A percentile compares a stretch with the other conserved stretches of the same genome.
Evolutionary conservation across 2,329 filamentous ascomycete species (phyloP).

Genomic region (Xylariomycetidae sp.): DNA sequence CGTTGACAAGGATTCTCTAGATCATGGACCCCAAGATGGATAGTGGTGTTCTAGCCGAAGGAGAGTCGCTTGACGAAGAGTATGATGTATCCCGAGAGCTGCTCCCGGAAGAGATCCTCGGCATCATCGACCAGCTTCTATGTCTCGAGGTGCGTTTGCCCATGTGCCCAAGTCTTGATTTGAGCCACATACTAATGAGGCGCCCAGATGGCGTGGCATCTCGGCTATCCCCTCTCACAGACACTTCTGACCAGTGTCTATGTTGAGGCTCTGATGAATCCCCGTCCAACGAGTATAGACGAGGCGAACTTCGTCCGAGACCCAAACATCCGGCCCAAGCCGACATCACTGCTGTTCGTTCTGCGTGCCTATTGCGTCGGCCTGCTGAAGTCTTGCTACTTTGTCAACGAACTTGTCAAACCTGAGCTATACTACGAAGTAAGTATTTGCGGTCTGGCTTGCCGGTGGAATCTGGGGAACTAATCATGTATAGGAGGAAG

Average conservation of each 20-base stretch:
- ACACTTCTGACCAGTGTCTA: slow-evolving; percentile 92
- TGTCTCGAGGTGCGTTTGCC: slow-evolving; percentile 66
- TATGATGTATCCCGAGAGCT: slow-evolving; percentile 68
- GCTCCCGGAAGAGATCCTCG: slow-evolving; percentile 73
- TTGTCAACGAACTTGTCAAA: slow-evolving; percentile 70
- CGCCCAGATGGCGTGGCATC: slow-evolving; percentile 84
- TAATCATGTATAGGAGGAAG: slow-evolving; percentile 65
- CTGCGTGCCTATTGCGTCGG: slow-evolving; percentile 82
- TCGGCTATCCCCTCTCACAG: slow-evolving; percentile 91
- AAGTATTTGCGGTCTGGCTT: slow-evolving; percentile 15
- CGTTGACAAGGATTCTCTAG: slow-evolving; percentile 39
- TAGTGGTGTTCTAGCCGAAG: slow-evolving; percentile 73
- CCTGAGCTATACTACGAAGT: slow-evolving; percentile 90
- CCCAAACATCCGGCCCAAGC: slow-evolving; percentile 21
- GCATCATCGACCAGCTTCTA: slow-evolving; percentile 89
- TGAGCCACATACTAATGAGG: slow-evolving; percentile 3
- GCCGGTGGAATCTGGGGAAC: background rate
- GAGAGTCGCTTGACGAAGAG: slow-evolving; percentile 75
- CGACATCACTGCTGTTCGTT: slow-evolving; percentile 51
- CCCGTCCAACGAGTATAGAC: slow-evolving; percentile 56
- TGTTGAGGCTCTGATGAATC: slow-evolving; percentile 74
- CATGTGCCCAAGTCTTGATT: background rate
- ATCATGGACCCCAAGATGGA: slow-evolving; percentile 99
- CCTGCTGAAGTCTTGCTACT: slow-evolving; percentile 74
- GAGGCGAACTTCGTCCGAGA: slow-evolving; percentile 56